Evolutionary conservation across 768 basidiomycete species (phyloP), one percentile per base, ranked within the genome.

Genomic region (Podaxis rugospora): DNA sequence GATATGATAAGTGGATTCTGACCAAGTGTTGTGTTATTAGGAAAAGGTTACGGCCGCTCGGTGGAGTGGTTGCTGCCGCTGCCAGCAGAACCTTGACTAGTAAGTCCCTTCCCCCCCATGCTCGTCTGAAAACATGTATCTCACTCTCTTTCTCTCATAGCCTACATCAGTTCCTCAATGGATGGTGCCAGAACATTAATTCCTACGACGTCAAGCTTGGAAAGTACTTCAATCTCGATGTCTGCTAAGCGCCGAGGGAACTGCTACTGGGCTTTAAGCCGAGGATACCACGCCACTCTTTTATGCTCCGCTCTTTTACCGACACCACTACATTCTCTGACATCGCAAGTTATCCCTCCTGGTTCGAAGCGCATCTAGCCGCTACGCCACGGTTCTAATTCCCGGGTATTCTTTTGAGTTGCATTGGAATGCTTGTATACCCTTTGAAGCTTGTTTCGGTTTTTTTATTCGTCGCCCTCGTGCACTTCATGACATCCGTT

Each of bases 21-120:
- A 21, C 54, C 37, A 57, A 46, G 57, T 44, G 59, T 59, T 46
- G 51, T 50, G 39, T 35, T 51, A 46, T 50, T 59, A 88, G 86
- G 69, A 18, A 0, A 65, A 80, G 28, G 89, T 88, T 18, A 89
- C 85, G 56, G 82, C 83, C 61, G 86, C 87, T 47, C 80, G 76
- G 10, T 55, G 75, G 52, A 73, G 77, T 0, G 36, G 67, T 51
- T 90, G 89, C 76, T 90, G 87, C 72, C 74, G 70, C 49, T 88
- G 88, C 71, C 92, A 93, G 77, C 87, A 92, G 70, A 94, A 94
- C 75, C 78, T 92, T 51, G 93, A 93, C 74, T 95, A 95, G 90
- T 89, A 67, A 66, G 88, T 78, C 37, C 9, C 13, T 54, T 39
- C 11, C 21, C 21, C 21, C 21, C 7, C 18, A 27, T 11, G 32